Conservation (phyloP, 306 rosid species). For the Begonia fuchsioides region DNA sequence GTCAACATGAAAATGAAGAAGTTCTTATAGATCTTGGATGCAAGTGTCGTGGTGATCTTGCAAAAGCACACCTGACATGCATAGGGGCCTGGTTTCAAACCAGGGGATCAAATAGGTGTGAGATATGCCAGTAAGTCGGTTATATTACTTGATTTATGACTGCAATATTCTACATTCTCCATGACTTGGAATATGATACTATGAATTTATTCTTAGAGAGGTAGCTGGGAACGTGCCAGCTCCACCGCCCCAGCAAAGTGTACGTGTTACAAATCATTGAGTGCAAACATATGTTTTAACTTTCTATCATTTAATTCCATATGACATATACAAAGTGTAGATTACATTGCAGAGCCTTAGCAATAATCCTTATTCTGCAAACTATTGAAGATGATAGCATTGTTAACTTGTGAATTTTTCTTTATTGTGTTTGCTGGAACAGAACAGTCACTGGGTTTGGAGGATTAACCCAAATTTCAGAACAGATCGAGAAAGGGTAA, state of each 20-base stretch:
- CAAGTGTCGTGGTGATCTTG: conserved; percentile 36
- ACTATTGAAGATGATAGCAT: neutral
- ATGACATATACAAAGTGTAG: neutral
- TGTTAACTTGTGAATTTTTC: neutral
- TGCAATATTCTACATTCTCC: neutral
- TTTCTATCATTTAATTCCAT: neutral
- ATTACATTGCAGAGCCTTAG: too few species aligned
- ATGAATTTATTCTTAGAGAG: conserved; percentile 18
- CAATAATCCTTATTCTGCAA: neutral
- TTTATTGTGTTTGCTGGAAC: conserved; percentile 8
- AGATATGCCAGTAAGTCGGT: conserved; percentile 36
- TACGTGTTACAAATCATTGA: conserved; percentile 15
- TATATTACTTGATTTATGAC: neutral
- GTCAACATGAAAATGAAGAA: conserved; percentile 46
- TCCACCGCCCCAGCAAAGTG: conserved; percentile 31
- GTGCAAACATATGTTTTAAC: neutral
- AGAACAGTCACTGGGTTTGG: conserved; percentile 46
- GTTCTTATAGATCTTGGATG: conserved; percentile 36
- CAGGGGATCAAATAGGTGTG: conserved; percentile 38
- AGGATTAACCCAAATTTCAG: conserved; percentile 23
- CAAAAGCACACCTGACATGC: conserved; percentile 29
- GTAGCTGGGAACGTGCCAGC: conserved; percentile 27
- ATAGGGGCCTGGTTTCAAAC: conserved; percentile 33
- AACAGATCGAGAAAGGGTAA: conserved; percentile 22
- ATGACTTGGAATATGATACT: conserved; percentile 3